Base-by-base conservation (phyloP, 306 rosid species). In the Ammopiptanthus mongolicus region DNA sequence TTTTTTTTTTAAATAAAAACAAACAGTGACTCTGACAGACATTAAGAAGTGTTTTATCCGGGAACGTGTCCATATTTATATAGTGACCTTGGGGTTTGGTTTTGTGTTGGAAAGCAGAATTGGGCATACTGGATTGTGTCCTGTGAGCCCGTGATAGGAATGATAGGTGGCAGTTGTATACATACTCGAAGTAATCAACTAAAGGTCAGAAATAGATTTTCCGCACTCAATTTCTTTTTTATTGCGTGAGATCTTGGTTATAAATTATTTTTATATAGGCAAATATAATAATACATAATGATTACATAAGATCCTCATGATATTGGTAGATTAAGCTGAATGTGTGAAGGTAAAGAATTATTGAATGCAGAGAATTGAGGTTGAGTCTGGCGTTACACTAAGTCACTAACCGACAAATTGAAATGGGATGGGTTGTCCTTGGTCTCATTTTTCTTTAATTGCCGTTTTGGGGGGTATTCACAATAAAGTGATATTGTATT, bases 371-470 rank as follows among this genome's bases (percentile, higher is more conserved):
- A n/a, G n/a, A n/a, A n/a, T n/a, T n/a, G n/a, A n/a, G n/a, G n/a
- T n/a, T n/a, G n/a, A n/a, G 47, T 25, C 21, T 5, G 15, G 37
- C 19, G 3, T 29, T 22, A 3, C 15, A 23, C 47, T 69, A 61
- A 50, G 55, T 47, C 15, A 23, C 47, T 69, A 61, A 50, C 61
- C 55, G 52, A 81, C 73, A 75, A 41, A 39, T n/a, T 31, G 5
- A 42, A 60, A 41, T 61, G 55, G 7, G 23, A 13, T 64, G 15
- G 42, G 39, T 22, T 37, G 76, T 74, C 65, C 60, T 6, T 6
- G 23, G 19, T 11, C 12, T 1, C 4, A 22, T 8, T 5, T 53
- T 36, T 4, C 41, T 44, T 44, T 57, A 22, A 8, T 6, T 15
- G 39, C n/a, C 9, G 34, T 53, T 33, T 37, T 0, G 46, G 65